Evolutionary conservation across 202 grass and related monocot genomes (phyloP), one percentile per base, ranked within the genome.

Genomic region (Sporobolus alterniflorus): DNA sequence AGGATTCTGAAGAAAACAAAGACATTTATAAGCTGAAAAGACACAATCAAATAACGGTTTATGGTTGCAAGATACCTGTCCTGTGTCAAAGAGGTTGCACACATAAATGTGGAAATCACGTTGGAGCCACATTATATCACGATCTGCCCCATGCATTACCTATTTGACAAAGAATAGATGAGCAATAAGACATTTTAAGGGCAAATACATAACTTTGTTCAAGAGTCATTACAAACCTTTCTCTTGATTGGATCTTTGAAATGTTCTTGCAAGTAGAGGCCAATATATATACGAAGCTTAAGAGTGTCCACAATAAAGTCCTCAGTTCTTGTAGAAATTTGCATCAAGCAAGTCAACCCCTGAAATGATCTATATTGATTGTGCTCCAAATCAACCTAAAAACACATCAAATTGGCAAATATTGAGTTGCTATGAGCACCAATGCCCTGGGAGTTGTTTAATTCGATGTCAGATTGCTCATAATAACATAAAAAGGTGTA

Each of bases 371-470:
- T 82, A 85, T 94, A 99, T 62, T 99, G 93, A 72, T 99, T 96
- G 81, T 99, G 96, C 87, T 99, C 96, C 91, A 99, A 92, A 92
- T 99, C 96, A 54, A 99, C 93, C 96, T 99, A 91, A 84, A 80
- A 83, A 85, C 51, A 69, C 54, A 42, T 87, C 12, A 83, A 81
- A 89, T 14, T 70, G 28, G 21, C 7, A 82, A 79, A 31, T 29
- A 28, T 52, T 67, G 69, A 78, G 14, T 73, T 84, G 9, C 31
- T 82, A 62, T 42, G 71, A 34, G 56, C 36, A 55, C 7, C 34
- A 57, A 84, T 31, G 7, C 26, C 26, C 73, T 49, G 22, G 63
- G 49, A 74, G 6, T 78, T 74, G 47, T 66, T 83, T 44, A 66
- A 64, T 43, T 77, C 33, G 32, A 76, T 32, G 51, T 20, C 48